Evolutionary conservation across 2,329 filamentous ascomycete genomes (phyloP).

Genomic region (Sarocladiaceae sp.): DNA sequence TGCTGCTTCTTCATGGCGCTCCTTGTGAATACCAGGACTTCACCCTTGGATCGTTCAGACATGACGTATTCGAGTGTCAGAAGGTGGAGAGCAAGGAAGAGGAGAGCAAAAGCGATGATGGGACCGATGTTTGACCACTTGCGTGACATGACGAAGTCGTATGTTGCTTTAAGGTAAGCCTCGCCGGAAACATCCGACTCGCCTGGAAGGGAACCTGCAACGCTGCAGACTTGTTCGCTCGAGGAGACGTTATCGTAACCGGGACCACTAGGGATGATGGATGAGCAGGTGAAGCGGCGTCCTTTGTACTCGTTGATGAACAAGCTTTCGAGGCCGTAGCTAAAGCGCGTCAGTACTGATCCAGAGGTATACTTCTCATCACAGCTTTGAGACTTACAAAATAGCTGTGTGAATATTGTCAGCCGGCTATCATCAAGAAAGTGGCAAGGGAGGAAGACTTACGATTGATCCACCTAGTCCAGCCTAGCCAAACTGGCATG

Average conservation of each 20-base stretch:
- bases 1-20: slow-evolving; percentile 1
- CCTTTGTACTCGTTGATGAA: slow-evolving; percentile 65
- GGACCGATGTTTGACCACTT: slow-evolving; percentile 63
- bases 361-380: too few relatives aligned
- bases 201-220: not conserved
- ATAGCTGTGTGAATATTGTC: not conserved
- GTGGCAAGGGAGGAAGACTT: slow-evolving; percentile 45
- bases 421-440: slow-evolving; percentile 9
- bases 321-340: slow-evolving; percentile 63
- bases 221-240: slow-evolving; percentile 32
- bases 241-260: slow-evolving; percentile 19
- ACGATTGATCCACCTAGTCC: slow-evolving; percentile 59
- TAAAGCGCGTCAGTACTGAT: too few relatives aligned
- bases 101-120: slow-evolving; percentile 58
- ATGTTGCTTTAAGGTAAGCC: not conserved
- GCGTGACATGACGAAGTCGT: slow-evolving; percentile 9
- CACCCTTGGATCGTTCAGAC: slow-evolving; percentile 68
- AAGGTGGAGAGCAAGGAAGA: slow-evolving; percentile 60
- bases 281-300: slow-evolving; percentile 47
- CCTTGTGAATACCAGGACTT: slow-evolving; percentile 59
- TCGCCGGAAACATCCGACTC: not conserved
- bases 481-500: slow-evolving; percentile 45
- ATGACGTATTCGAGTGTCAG: slow-evolving; percentile 62
- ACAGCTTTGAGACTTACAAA: slow-evolving; percentile 1
- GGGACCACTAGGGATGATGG: slow-evolving; percentile 23